Evolutionary conservation across 495 filamentous ascomycete genomes (phyloP).

Genomic region (Pyronema domesticum): DNA sequence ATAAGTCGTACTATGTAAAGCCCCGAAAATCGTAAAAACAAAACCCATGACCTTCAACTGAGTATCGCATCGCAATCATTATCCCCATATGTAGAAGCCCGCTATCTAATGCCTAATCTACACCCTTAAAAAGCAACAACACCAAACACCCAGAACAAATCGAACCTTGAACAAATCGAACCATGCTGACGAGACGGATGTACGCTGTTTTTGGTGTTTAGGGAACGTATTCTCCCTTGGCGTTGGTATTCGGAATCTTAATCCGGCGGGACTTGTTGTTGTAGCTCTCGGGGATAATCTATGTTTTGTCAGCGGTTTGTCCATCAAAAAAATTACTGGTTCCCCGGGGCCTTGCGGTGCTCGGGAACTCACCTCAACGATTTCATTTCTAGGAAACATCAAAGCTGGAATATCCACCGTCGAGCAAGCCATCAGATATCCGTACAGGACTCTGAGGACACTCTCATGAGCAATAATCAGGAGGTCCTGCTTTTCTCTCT

Average conservation of each 20-base stretch:
- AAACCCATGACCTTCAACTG: too few species aligned
- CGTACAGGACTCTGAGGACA: constrained; percentile 87
- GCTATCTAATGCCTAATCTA: too few species aligned
- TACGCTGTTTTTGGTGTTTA: neutral
- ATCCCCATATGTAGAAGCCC: too few species aligned
- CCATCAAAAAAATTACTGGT: neutral
- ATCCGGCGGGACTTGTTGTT: constrained; percentile 88
- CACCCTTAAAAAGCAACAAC: too few species aligned
- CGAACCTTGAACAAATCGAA: too few species aligned
- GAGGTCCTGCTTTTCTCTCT: constrained; percentile 91
- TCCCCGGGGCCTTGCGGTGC: neutral
- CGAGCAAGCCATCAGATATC: constrained; percentile 96
- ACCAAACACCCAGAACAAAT: too few species aligned
- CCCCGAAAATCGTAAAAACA: too few species aligned
- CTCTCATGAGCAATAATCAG: constrained; percentile 96
- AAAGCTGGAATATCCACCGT: constrained; percentile 89
- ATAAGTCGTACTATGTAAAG: too few species aligned
- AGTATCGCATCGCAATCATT: too few species aligned
- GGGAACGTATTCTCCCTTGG: neutral
- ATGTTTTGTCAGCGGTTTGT: constrained; percentile 5
- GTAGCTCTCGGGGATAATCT: constrained; percentile 93
- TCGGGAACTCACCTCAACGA: constrained; percentile 54
- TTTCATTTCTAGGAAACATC: constrained; percentile 87
- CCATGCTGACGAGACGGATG: neutral
- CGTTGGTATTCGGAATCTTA: constrained; percentile 36